Evolutionary conservation across 805 yeast genomes (phyloP), one percentile per base, ranked within the genome.

Genomic region (Nakazawaea wyomingensis): DNA sequence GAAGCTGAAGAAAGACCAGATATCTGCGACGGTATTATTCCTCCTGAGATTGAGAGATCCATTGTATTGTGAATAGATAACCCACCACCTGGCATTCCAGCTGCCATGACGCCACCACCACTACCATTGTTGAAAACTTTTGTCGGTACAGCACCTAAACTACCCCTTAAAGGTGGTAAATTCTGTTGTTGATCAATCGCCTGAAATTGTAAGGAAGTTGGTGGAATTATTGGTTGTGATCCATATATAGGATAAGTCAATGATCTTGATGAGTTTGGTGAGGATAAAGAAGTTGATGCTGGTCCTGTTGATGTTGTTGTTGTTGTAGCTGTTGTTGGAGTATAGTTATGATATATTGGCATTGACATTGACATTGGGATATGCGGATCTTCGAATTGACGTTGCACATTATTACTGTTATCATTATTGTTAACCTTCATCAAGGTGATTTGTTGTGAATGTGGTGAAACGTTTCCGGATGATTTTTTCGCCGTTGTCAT

Each of bases 311-410:
- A 17, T 32, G 35, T 37, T n/a, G 8, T 20, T 20, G 10, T 28
- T 28, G 27, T 8, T 24, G 27, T 8, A 9, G 11, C 11, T 24
- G 11, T 24, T 24, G 27, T 2, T 24, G 2, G 27, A 9, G 11
- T 24, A 24, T 8, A 24, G 27, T 24, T n/a, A n/a, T n/a, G n/a
- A n/a, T 51, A 40, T 18, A 28, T 20, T 29, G 29, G 27, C 20
- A 31, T n/a, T 17, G 29, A 13, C 29, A 18, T n/a, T 19, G 26
- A 51, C 55, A 9, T 47, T 30, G 22, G 19, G n/a, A 32, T 45
- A 24, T 17, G 38, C 27, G 8, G 34, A 5, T 27, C 39, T n/a
- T 37, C 38, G 37, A 10, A 7, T 14, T 4, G 26, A 27, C 19
- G 40, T 20, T n/a, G 40, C 24, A 24, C 7, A 24, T 24, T 24